Conservation (phyloP, 2,329 filamentous ascomycete species). For the Trichoderma simmonsii region DNA sequence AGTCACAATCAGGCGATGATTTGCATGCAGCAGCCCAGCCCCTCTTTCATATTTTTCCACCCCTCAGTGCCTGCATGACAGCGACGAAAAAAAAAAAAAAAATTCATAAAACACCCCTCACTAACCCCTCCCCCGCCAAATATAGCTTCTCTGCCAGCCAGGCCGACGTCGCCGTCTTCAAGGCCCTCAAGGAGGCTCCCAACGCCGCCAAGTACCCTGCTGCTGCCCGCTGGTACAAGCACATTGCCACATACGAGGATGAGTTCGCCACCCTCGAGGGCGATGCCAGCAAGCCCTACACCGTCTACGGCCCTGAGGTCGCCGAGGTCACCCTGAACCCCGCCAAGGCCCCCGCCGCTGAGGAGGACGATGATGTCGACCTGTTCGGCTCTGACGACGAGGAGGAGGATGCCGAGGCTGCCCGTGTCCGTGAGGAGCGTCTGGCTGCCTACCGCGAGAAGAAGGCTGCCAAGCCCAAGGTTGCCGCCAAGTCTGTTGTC, state of each 20-base stretch:
- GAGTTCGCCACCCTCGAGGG: constrained; percentile 90
- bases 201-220: constrained; percentile 85
- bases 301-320: constrained; percentile 84
- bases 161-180: constrained; percentile 94
- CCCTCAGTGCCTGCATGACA: constrained; percentile 12
- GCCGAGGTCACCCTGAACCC: constrained; percentile 77
- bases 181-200: constrained; percentile 75
- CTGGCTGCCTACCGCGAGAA: constrained; percentile 93
- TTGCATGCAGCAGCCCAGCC: constrained; percentile 10
- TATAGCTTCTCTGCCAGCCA: constrained; percentile 67
- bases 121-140: constrained; percentile 14
- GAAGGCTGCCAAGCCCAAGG: constrained; percentile 92
- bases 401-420: constrained; percentile 88
- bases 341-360: constrained; percentile 70
- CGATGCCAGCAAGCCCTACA: constrained; percentile 85
- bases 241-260: constrained; percentile 87
- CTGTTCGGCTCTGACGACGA: constrained; percentile 92
- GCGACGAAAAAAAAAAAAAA: background rate
- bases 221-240: constrained; percentile 98
- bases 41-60: constrained; percentile 17
- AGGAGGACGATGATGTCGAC: constrained; percentile 82
- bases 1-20: background rate
- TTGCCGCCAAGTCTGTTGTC: constrained; percentile 90
- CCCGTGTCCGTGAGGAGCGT: constrained; percentile 79
- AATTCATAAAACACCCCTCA: constrained; percentile 4